Evolutionary conservation across 768 basidiomycete species (phyloP), one percentile per base, ranked within the genome.

Genomic region (Leccinum pellstonianum): DNA sequence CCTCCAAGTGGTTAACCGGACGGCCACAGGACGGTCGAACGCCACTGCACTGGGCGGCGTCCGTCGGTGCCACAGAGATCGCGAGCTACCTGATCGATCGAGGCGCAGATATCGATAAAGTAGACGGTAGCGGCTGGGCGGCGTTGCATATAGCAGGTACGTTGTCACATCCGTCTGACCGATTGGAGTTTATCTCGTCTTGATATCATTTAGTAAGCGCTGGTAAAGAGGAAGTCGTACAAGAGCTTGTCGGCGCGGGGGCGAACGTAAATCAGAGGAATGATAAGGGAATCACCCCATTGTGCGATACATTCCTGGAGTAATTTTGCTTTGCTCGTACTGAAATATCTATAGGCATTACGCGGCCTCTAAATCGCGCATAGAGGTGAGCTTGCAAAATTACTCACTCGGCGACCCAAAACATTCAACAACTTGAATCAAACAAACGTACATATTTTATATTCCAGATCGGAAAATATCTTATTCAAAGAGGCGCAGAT

Each of bases 401-500:
- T 19, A 19, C 41, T 43, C 15, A 68, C 60, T 59, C 62, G 63
- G 62, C 61, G 58, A 57, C 68, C 59, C 64, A 58, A 55, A 62
- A 51, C 55, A 54, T 55, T 55, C 64, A 53, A 63, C 21, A 5
- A 29, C 27, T 29, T 9, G 27, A 29, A 64, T 66, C 68, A 19
- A 17, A 33, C 77, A 67, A 25, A 5, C 25, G 0, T 76, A 72
- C 49, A 50, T 53, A 58, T 21, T 64, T 68, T 64, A 62, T 61
- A 7, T 48, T 69, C 58, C 71, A 98, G 95, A 93, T 96, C 74
- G 95, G 93, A 64, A 88, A 83, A 75, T 80, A 91, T 38, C 78
- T 98, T 62, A 89, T 98, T 68, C 79, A 86, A 56, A 83, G 91
- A 71, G 94, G 95, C 59, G 95, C 95, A 63, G 93, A 97, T 71